Conservation (phyloP, 371 early-diverging fungal species). For the Cokeromyces recurvatus region DNA sequence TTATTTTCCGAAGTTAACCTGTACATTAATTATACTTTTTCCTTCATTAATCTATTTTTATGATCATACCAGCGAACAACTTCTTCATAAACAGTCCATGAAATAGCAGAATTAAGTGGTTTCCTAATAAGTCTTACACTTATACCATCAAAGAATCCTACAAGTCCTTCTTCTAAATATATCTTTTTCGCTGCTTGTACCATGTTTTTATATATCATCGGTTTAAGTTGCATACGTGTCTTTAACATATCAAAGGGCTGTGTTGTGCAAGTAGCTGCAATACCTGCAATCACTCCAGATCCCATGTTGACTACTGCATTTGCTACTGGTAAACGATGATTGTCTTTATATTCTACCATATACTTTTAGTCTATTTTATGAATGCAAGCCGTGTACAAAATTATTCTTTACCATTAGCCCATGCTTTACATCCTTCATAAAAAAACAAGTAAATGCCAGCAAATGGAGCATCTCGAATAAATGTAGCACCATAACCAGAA, state of each 20-base stretch:
- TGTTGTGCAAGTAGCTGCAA: constrained; percentile 76
- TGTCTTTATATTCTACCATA: constrained; percentile 8
- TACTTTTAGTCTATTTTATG: background rate
- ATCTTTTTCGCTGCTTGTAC: constrained; percentile 63
- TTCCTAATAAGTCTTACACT: constrained; percentile 83
- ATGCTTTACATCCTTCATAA: constrained; percentile 74
- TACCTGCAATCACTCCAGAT: constrained; percentile 63
- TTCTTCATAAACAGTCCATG: constrained; percentile 94
- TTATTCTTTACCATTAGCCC: constrained; percentile 36
- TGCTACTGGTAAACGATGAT: constrained; percentile 20
- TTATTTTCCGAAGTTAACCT: too few relatives aligned
- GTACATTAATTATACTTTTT: constrained; percentile 9
- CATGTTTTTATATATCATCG: constrained; percentile 62
- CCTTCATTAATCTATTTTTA: constrained; percentile 15
- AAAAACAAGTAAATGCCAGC: constrained; percentile 94
- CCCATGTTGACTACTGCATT: constrained; percentile 40
- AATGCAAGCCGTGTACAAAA: background rate
- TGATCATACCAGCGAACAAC: constrained; percentile 45
- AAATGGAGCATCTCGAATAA: constrained; percentile 91
- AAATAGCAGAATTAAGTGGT: constrained; percentile 83
- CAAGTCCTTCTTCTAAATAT: constrained; percentile 55
- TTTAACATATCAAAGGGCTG: constrained; percentile 95
- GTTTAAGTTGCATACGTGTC: constrained; percentile 89
- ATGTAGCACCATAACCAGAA: constrained; percentile 88
- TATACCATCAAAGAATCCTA: constrained; percentile 85